Conservation (phyloP, 352 stramenopile species). For the Bremia lactucae region DNA sequence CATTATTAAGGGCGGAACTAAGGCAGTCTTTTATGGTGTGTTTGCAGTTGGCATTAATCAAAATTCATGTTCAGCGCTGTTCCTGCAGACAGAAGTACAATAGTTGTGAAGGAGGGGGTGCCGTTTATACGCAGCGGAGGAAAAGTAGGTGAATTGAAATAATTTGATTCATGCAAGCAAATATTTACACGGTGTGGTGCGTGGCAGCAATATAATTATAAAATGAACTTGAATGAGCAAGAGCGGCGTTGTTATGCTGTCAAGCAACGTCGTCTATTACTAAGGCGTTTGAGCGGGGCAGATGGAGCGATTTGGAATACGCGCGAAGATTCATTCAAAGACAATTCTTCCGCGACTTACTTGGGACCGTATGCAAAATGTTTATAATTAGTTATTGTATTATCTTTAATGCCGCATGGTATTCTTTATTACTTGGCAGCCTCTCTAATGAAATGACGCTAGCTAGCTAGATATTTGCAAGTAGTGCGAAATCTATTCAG, state of each 20-base stretch:
- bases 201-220: slow-evolving; percentile 63
- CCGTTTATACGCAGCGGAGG: slow-evolving; percentile 64
- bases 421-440: slow-evolving; percentile 70
- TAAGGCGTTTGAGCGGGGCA: slow-evolving; percentile 51
- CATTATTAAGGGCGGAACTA: slow-evolving; percentile 1
- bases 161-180: too few species aligned
- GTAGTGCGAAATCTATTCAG: slow-evolving; percentile 59
- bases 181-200: too few species aligned
- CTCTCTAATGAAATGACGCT: slow-evolving; percentile 38
- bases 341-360: slow-evolving; percentile 60
- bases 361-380: slow-evolving; percentile 38
- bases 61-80: slow-evolving; percentile 27
- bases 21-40: neutral
- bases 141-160: slow-evolving; percentile 27
- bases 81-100: slow-evolving; percentile 33
- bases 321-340: slow-evolving; percentile 45
- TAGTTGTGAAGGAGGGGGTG: slow-evolving; percentile 48
- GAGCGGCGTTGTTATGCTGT: slow-evolving; percentile 39
- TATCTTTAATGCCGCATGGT: slow-evolving; percentile 37
- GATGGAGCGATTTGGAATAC: slow-evolving; percentile 48
- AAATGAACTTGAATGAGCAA: slow-evolving; percentile 40
- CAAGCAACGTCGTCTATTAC: slow-evolving; percentile 53
- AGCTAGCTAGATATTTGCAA: slow-evolving; percentile 44
- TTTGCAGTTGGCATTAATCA: slow-evolving; percentile 38
- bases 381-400: neutral